These are phyloP conservation scores for Pseudonitzschia delicatissima DNA, from an alignment of 108 stramenopile genomes.

Conservation along the genomic window DNA sequence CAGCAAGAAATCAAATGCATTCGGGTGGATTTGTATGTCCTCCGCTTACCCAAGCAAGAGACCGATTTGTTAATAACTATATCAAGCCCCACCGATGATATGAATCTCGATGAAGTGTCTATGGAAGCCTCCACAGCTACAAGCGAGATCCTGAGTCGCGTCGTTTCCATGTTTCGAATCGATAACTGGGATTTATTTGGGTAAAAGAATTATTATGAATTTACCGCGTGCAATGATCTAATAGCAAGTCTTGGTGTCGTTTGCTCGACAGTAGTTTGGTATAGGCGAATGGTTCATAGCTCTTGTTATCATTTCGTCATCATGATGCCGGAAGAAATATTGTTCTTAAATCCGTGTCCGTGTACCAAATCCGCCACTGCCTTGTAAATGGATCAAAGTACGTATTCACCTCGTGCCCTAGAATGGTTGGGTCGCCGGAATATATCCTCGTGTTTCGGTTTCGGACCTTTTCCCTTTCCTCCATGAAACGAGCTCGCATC, in stretches of 20 bases:
- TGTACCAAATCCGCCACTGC: constrained; percentile 81
- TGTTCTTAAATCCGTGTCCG: constrained; percentile 46
- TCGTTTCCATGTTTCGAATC: constrained; percentile 41
- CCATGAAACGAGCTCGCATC: constrained; percentile 9
- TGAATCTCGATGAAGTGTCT: constrained; percentile 1
- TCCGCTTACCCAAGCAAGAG: constrained; percentile 48
- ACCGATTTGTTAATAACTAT: constrained; percentile 73
- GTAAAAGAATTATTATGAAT: not conserved
- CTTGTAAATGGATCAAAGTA: constrained; percentile 73
- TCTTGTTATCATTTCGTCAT: not conserved
- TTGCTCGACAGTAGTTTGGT: too few species aligned
- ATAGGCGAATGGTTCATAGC: too few species aligned
- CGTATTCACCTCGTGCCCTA: constrained; percentile 60
- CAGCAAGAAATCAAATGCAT: constrained; percentile 33
- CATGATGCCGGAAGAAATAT: constrained; percentile 41
- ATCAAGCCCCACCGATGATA: constrained; percentile 33
- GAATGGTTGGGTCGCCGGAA: constrained; percentile 24
- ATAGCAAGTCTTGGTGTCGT: too few species aligned
- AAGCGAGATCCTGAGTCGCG: constrained; percentile 15
- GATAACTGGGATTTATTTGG: constrained; percentile 61
- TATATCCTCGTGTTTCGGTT: not conserved
- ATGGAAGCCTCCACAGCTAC: not conserved
- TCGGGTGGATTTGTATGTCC: constrained; percentile 47
- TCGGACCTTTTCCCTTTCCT: constrained; percentile 14
- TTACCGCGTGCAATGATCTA: too few species aligned